Percentiles rank a stretch among this genome's conserved stretches.
Evolutionary conservation across 805 yeast genomes (phyloP).

Genomic region (Metschnikowia drakensbergensis): DNA sequence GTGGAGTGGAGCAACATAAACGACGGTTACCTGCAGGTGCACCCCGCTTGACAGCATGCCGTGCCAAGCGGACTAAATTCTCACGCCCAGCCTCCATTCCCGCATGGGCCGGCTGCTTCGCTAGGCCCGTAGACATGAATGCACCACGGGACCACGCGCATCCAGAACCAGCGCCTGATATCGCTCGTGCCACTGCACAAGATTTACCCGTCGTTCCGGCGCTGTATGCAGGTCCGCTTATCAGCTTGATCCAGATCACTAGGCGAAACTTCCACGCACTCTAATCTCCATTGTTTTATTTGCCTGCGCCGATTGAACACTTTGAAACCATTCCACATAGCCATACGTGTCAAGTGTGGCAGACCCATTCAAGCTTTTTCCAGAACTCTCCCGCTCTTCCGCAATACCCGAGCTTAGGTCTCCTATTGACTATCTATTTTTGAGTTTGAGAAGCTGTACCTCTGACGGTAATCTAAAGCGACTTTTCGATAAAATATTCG

Average conservation of each 20-base stretch:
- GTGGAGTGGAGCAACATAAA: not conserved
- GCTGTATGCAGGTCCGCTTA: not conserved
- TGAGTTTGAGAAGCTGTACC: not conserved
- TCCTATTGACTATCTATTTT: not conserved
- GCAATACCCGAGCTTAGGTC: not conserved
- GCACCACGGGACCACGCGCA: too few relatives aligned
- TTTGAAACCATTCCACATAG: not conserved
- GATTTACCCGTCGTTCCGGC: constrained; percentile 1
- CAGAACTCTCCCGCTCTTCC: not conserved
- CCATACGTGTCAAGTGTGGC: not conserved
- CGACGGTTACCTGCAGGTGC: not conserved
- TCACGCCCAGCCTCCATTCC: not conserved
- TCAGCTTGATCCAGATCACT: constrained; percentile 2
- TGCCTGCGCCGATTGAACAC: not conserved
- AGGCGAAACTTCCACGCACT: constrained; percentile 2
- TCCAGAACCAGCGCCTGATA: not conserved
- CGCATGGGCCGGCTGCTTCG: not conserved
- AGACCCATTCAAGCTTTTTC: not conserved
- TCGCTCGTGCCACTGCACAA: not conserved
- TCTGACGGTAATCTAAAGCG: not conserved
- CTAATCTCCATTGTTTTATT: not conserved
- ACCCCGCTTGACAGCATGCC: not conserved
- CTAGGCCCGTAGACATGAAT: too few relatives aligned
- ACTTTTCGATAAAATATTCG: not conserved
- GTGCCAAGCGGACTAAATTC: not conserved